Base-by-base conservation (phyloP, 2,329 filamentous ascomycete genomes). In the Ceratocystis colombiana region DNA sequence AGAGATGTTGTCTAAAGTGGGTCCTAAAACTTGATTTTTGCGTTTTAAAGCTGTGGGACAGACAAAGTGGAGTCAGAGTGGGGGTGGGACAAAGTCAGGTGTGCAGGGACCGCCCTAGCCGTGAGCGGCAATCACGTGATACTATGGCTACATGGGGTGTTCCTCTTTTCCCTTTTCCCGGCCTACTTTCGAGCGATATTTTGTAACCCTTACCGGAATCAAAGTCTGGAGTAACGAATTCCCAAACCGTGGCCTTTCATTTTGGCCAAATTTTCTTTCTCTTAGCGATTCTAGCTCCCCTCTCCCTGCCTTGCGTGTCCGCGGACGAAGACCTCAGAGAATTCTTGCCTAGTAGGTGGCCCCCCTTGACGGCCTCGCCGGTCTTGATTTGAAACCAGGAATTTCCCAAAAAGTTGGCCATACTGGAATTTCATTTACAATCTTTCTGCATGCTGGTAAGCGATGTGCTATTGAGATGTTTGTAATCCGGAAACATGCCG, bases 1-100 rank as follows among this genome's bases (percentile, higher is more conserved):
- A 53, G 48, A 53, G 48, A 28, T 25, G 48, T 28, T 28, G 48
- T 53, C 48, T 28, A 53, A 25, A 53, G 48, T 53, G 48, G 48
- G 48, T 53, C 48, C 15, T 10, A 15, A 0, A 20, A 8, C 22
- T 28, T 28, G 48, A 53, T n/a, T 28, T 28, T 53, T 28, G 48
- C 25, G 48, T 25, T 28, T 28, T 25, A 28, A 8, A 53, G 20
- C 7, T 53, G 48, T 53, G 48, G 20, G 48, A 28, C 48, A 25
- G 15, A 15, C 5, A 25, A 28, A 25, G 48, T 41, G 37, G 37
- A 15, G 37, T 4, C 37, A 41, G 48, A 25, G 22, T 12, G 8
- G 17, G 20, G 7, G 20, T 50, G 20, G 48, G 7, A 25, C 48
- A 53, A 41, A 53, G 48, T 15, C 8, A 25, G 28, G 48, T 12